Conservation (phyloP, 2,329 filamentous ascomycete genomes). For the Fusarium mexicanum region DNA sequence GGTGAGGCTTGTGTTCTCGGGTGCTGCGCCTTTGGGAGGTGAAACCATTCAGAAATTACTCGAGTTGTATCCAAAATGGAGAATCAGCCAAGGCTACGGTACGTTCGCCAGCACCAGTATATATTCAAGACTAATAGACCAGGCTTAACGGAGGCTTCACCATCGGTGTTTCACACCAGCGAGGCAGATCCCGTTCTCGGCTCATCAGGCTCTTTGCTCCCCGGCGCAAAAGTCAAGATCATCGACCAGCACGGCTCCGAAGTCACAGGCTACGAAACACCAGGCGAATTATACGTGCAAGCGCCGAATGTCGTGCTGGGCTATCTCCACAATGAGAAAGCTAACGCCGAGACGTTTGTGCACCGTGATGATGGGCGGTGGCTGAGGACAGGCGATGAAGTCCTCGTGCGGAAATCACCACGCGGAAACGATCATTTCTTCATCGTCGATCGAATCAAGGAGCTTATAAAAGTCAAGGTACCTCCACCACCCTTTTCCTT, state of each 20-base stretch:
- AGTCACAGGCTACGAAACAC: slow-evolving; percentile 73
- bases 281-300: slow-evolving; percentile 83
- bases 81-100: slow-evolving; percentile 78
- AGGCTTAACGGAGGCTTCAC: slow-evolving; percentile 79
- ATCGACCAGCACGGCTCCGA: slow-evolving; percentile 73
- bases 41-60: slow-evolving; percentile 73
- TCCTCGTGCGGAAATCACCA: slow-evolving; percentile 70
- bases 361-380: slow-evolving; percentile 69
- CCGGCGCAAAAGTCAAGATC: slow-evolving; percentile 70
- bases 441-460: slow-evolving; percentile 79
- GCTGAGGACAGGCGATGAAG: slow-evolving; percentile 88
- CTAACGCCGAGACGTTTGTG: slow-evolving; percentile 81
- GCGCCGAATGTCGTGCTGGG: slow-evolving; percentile 81
- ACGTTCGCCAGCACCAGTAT: neutral
- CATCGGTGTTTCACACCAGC: slow-evolving; percentile 68
- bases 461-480: slow-evolving; percentile 82
- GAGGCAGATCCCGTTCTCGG: slow-evolving; percentile 71
- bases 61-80: slow-evolving; percentile 71
- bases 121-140: neutral
- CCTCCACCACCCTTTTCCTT: accelerated
- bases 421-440: slow-evolving; percentile 82
- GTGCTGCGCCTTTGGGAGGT: slow-evolving; percentile 75
- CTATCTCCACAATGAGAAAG: slow-evolving; percentile 86
- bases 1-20: slow-evolving; percentile 23
- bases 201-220: slow-evolving; percentile 74